Evolutionary conservation across 331 rosid species (phyloP), one percentile per base, ranked within the genome.

Genomic region (Dryas integrifolia): DNA sequence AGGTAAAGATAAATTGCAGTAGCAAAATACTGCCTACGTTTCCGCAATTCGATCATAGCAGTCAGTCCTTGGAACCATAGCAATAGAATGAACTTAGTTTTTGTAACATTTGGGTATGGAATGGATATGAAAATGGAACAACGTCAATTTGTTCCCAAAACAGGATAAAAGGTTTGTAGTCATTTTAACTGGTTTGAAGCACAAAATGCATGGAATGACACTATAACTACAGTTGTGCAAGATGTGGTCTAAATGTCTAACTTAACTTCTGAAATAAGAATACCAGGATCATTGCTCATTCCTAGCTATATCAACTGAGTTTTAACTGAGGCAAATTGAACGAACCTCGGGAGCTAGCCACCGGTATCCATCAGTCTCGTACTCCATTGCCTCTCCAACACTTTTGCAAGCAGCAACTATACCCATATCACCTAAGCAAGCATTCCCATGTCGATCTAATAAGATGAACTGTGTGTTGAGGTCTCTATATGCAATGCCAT

Each of bases 261-360:
- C 43, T 55, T 41, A 53, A 69, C 64, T 70, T 69, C 14, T 2
- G 46, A 10, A 70, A 39, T 9, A 57, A 69, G 55, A 53, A 55
- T 11, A 18, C 4, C 21, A 41, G 65, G 41, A 12, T 35, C 9
- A 12, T 16, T 1, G 49, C 38, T 43, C 13, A 57, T n/a, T 55
- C 46, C 67, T 56, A 39, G 56, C 15, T 53, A 18, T 67, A 67
- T 35, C n/a, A 24, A 72, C 40, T 63, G 16, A 61, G 50, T 66
- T 66, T 59, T 78, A 65, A 77, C 40, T 26, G 72, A 72, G 50
- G 81, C 5, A 56, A 79, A 67, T 72, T 66, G 61, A 76, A 72
- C 96, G 70, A 77, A 94, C 98, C 98, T 94, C 99, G 0, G 98
- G 98, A 83, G 99, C 99, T 21, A 95, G 85, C 99, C 97, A 95